phyloP scores from a whole-genome alignment of 2,329 filamentous ascomycete species.

The Biscogniauxia sp. region DNA sequence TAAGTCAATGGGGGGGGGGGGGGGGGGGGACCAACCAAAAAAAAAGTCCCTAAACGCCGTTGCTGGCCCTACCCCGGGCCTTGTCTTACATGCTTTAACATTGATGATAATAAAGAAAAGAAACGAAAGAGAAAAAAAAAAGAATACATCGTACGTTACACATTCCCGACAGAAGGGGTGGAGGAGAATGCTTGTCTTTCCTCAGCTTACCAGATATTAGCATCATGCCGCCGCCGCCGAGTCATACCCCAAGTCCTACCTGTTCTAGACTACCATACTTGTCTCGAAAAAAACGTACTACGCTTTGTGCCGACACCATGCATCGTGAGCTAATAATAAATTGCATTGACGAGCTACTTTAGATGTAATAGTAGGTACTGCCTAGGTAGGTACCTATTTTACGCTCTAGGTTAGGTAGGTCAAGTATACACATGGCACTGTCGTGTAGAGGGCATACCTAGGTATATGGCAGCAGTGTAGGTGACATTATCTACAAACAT shows the following conservation, averaged over 20 bases:
- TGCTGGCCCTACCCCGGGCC: background rate
- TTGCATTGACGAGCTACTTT: background rate
- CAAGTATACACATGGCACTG: too few species aligned
- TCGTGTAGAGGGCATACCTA: too few species aligned
- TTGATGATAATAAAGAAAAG: background rate
- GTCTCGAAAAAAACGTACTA: background rate
- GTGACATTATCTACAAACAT: too few species aligned
- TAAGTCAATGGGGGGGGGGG: background rate
- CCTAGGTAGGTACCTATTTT: too few species aligned
- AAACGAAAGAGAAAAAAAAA: too few species aligned
- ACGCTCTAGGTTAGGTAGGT: too few species aligned
- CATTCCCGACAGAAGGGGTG: background rate
- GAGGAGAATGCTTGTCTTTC: background rate
- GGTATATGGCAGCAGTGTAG: too few species aligned
- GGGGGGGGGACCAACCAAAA: background rate
- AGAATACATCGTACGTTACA: background rate
- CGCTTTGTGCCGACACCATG: background rate
- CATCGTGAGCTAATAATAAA: background rate
- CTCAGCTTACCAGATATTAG: background rate
- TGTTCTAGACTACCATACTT: background rate
- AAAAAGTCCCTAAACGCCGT: background rate
- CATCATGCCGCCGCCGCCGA: background rate
- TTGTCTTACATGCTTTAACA: background rate
- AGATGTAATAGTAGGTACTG: too few species aligned
- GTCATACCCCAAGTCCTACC: too few species aligned